These are phyloP conservation scores for Pyricularia sp. DNA, from an alignment of 2,329 filamentous ascomycete species.

Conservation along the genomic window DNA sequence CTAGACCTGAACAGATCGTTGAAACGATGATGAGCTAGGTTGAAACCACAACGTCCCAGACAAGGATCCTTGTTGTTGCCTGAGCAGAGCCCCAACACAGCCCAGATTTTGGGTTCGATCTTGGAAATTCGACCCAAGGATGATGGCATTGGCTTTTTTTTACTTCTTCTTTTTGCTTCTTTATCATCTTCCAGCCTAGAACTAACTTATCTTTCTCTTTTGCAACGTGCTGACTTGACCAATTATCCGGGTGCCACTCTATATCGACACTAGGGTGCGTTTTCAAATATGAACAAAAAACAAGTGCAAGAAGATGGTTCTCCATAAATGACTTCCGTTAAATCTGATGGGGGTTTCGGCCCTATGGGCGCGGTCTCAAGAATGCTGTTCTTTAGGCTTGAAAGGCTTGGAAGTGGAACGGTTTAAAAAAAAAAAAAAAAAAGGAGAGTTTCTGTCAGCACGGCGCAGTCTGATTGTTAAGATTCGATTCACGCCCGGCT, in stretches of 20 bases:
- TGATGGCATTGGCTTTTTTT: too few species aligned
- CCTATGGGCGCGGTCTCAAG: too few species aligned
- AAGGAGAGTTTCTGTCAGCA: background rate
- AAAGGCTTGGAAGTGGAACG: too few species aligned
- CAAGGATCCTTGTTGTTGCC: background rate
- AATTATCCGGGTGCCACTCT: background rate
- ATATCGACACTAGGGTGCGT: background rate
- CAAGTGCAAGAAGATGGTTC: background rate
- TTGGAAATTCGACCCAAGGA: background rate
- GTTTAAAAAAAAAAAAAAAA: background rate
- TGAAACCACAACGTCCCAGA: background rate
- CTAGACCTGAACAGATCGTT: background rate
- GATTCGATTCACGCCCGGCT: background rate
- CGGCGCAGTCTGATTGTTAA: background rate
- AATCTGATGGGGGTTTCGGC: background rate
- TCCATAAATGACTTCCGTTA: background rate
- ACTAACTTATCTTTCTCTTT: background rate
- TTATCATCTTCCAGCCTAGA: background rate
- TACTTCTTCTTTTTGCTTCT: background rate
- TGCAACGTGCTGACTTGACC: background rate
- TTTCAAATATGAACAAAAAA: background rate
- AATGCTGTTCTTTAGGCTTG: too few species aligned
- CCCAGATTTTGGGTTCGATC: background rate
- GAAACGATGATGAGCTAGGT: background rate
- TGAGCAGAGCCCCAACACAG: background rate